Evolutionary conservation across 768 basidiomycete species (phyloP), one percentile per base, ranked within the genome.

Genomic region (Leucocoprinus sp.): DNA sequence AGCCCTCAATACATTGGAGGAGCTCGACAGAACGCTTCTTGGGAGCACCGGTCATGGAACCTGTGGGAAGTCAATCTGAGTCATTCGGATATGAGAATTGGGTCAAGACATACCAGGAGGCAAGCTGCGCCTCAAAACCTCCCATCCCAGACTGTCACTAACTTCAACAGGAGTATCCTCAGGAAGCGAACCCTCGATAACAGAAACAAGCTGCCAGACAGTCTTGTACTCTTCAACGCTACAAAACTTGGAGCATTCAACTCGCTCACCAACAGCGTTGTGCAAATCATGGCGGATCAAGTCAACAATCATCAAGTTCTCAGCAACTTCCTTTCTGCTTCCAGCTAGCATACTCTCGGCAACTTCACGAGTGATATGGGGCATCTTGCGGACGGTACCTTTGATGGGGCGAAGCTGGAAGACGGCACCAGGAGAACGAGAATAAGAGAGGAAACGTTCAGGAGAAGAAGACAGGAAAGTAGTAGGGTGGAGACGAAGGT

Each of bases 281-380:
- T 93, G 82, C 26, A 98, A 68, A 65, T 98, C 93, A 52, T 96
- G 88, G 26, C 93, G 79, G 56, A 95, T 95, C 37, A 98, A 76
- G 60, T 98, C 93, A 21, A 96, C 93, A 51, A 98, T 96, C 93
- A 98, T 98, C 46, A 98, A 64, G 60, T 98, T 98, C 67, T 98
- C 93, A 0, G 93, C 93, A 2, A 93, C 80, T 63, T 98, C 93
- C 60, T 98, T 98, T 36, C 66, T 68, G 60, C 75, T 84, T 8
- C 82, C 81, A 12, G 68, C 69, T 47, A 85, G 63, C 12, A 72
- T 61, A 61, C 80, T 53, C 54, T 83, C 80, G 11, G 82, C 82
- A 39, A 78, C 73, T 43, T 72, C 76, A 21, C 77, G 77, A 14
- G 75, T 82, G 48, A 82, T 70, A 6, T 68, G 70, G 4, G 82